These are phyloP conservation scores for Calcarisporium arbuscula DNA, from an alignment of 2,329 filamentous ascomycete species.

Conservation along the genomic window DNA sequence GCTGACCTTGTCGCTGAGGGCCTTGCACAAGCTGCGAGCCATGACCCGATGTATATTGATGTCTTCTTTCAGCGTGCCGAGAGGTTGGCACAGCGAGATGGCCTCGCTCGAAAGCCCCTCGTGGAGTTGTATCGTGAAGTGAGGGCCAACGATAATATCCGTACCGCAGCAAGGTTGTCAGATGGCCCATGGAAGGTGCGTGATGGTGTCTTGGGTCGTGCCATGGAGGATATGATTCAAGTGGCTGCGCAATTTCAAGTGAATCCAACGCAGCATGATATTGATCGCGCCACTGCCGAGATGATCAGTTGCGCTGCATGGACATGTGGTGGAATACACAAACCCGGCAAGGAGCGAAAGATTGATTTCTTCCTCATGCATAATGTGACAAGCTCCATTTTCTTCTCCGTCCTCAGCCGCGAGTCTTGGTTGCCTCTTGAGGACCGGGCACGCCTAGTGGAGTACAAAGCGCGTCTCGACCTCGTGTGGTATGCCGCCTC, in stretches of 20 bases:
- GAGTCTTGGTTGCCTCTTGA: slow-evolving; percentile 25
- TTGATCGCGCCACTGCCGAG: slow-evolving; percentile 26
- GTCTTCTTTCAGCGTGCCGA: slow-evolving; percentile 31
- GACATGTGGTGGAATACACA: slow-evolving; percentile 35
- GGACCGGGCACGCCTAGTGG: slow-evolving; percentile 51
- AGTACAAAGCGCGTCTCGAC: slow-evolving; percentile 60
- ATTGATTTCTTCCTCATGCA: slow-evolving; percentile 58
- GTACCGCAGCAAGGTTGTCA: slow-evolving; percentile 33
- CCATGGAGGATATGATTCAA: slow-evolving; percentile 47
- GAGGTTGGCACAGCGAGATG: no score
- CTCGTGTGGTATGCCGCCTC: slow-evolving; percentile 58
- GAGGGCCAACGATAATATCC: slow-evolving; percentile 42
- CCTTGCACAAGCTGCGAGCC: slow-evolving; percentile 56
- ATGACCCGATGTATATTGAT: slow-evolving; percentile 30
- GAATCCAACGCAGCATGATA: slow-evolving; percentile 26
- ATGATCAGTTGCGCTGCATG: slow-evolving; percentile 22
- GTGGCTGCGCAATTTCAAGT: slow-evolving; percentile 45
- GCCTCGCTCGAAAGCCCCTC: no score
- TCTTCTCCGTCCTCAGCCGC: slow-evolving; percentile 20
- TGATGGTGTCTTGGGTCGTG: slow-evolving; percentile 54
- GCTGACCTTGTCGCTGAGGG: slow-evolving; percentile 61
- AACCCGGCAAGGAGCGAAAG: slow-evolving; percentile 47
- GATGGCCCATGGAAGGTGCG: slow-evolving; percentile 40
- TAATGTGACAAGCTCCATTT: slow-evolving; percentile 24
- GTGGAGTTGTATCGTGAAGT: slow-evolving; percentile 14